Evolutionary conservation across 2,329 filamentous ascomycete species (phyloP), one percentile per base, ranked within the genome.

Genomic region (Periglandula ipomoeae): DNA sequence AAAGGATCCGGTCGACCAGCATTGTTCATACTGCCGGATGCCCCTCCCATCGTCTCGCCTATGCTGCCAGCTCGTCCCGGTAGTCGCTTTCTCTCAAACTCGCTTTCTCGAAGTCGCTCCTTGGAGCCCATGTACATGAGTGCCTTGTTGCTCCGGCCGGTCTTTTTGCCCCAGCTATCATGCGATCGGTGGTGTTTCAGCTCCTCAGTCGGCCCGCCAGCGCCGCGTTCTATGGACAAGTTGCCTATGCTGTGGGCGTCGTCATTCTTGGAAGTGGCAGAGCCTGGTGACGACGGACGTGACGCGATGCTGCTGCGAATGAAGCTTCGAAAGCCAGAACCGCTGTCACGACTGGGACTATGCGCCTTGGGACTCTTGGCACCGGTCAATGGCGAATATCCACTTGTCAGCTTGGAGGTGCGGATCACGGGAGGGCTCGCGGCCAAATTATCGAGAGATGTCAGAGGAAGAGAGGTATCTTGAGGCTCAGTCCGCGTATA

Each of bases 361-460:
- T 73, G 79, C 1, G 55, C 57, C 30, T 52, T 54, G 19, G 73
- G 72, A 15, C 68, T 78, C 56, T 75, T 81, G 50, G 75, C 75
- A 0, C 82, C 78, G n/a, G 84, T 89, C 46, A 87, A 68, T 17
- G 82, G 69, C 9, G 86, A 89, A 58, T 82, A 80, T 47, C 86
- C 87, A 45, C 85, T 88, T 0, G 87, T 87, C 7, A 84, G 85
- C 64, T 90, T 90, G 27, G 88, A 80, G 27, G 90, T 95, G 54
- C 85, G 83, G 57, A 94, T 78, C 48, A 91, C 78, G 17, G 89
- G 89, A 11, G 88, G 70, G 43, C 72, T 70, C 20, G 81, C 80
- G 26, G 81, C 75, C 40, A 82, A 68, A 48, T 84, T 77, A 66
- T 82, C 75, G 54, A 82, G 65, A 10, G 75, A 70, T 5, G 70